Evolutionary conservation across 108 stramenopile species (phyloP).

Genomic region (Fistulifera pelliculosa): DNA sequence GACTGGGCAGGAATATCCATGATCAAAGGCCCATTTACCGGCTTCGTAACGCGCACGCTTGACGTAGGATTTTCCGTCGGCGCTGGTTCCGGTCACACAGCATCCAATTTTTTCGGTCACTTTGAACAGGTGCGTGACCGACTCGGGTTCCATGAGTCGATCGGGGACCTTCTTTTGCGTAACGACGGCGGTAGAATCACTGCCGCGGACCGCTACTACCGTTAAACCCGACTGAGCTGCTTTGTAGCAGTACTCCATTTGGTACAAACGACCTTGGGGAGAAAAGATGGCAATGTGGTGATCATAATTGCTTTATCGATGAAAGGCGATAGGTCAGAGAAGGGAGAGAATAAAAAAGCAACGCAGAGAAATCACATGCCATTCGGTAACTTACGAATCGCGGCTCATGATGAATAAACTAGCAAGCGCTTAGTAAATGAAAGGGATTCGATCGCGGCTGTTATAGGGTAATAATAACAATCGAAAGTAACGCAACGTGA

Average conservation of each 20-base stretch:
- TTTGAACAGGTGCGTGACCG: constrained; percentile 82
- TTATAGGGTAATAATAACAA: too few species aligned
- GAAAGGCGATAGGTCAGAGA: not conserved
- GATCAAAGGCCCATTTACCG: constrained; percentile 89
- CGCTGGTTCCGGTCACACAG: constrained; percentile 90
- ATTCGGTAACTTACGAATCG: constrained; percentile 51
- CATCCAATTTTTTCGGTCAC: constrained; percentile 85
- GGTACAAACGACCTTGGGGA: constrained; percentile 97
- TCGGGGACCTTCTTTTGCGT: constrained; percentile 98
- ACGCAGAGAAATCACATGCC: not conserved
- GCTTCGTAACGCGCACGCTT: constrained; percentile 93
- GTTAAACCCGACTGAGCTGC: constrained; percentile 91
- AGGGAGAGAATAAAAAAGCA: not conserved
- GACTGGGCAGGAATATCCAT: constrained; percentile 92
- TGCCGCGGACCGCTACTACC: constrained; percentile 89
- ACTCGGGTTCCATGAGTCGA: constrained; percentile 84
- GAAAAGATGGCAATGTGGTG: constrained; percentile 98
- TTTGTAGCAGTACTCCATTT: constrained; percentile 99
- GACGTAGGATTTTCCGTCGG: constrained; percentile 78
- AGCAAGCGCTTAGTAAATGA: too few species aligned
- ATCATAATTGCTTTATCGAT: constrained; percentile 71
- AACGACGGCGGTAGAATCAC: constrained; percentile 82
- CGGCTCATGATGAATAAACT: constrained; percentile 47
- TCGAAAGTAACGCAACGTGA: too few species aligned
- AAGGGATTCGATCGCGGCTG: too few species aligned